Conservation (phyloP, 1,139 yeast genomes). For the Pichia sp. region DNA sequence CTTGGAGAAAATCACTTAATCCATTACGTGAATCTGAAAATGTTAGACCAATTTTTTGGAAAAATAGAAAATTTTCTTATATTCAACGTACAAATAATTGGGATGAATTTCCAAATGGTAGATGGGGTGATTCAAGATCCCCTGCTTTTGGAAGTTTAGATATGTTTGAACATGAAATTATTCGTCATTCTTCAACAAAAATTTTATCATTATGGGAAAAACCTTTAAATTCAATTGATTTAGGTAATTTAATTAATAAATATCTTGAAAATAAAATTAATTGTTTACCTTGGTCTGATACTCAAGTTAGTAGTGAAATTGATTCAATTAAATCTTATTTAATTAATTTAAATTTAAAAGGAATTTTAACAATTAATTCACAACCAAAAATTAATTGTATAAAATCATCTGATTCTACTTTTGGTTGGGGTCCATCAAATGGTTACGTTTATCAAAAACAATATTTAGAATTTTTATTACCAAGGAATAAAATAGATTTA, state of each 20-base stretch:
- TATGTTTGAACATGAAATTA: conserved; percentile 68
- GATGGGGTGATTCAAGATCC: conserved; percentile 94
- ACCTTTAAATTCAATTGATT: conserved; percentile 55
- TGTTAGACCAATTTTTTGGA: conserved; percentile 95
- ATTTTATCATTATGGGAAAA: conserved; percentile 84
- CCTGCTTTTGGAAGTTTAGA: conserved; percentile 94
- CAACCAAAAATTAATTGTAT: conserved; percentile 91
- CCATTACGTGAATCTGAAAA: conserved; percentile 77
- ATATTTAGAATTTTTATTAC: conserved; percentile 77
- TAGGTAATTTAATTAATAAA: conserved; percentile 53
- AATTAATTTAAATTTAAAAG: conserved; percentile 55
- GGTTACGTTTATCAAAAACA: conserved; percentile 94
- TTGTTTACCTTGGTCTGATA: conserved; percentile 94
- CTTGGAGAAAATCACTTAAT: conserved; percentile 88
- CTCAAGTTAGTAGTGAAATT: conserved; percentile 76
- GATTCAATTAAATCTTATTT: conserved; percentile 55
- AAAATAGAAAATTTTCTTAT: conserved; percentile 85
- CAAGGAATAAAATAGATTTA: conserved; percentile 44
- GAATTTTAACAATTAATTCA: conserved; percentile 80
- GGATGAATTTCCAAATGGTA: conserved; percentile 98
- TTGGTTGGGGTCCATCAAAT: conserved; percentile 95
- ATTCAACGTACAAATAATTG: conserved; percentile 87
- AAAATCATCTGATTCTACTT: conserved; percentile 59
- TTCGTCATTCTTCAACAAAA: conserved; percentile 73
- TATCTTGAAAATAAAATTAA: conserved; percentile 66